phyloP scores from a whole-genome alignment of 257 asterid genomes.

The Thymus mandschuricus region DNA sequence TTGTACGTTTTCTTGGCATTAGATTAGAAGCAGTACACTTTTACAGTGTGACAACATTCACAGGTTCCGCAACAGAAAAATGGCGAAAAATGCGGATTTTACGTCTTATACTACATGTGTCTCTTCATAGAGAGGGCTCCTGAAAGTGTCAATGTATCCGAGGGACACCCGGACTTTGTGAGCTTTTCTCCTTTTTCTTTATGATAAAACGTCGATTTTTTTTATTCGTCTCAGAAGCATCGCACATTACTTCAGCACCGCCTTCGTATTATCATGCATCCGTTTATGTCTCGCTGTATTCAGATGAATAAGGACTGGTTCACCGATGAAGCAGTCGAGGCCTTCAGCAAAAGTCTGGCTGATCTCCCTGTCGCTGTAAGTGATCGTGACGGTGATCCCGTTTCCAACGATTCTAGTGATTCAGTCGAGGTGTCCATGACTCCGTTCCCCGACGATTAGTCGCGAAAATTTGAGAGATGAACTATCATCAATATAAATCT shows the following conservation, averaged over 20 bases:
- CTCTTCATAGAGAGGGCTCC: constrained; percentile 65
- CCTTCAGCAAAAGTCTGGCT: constrained; percentile 45
- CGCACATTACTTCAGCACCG: not conserved
- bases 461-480: not conserved
- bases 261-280: not conserved
- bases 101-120: constrained; percentile 50
- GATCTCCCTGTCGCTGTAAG: constrained; percentile 17
- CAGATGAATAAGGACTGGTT: constrained; percentile 73
- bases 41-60: constrained; percentile 13
- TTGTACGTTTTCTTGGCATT: constrained; percentile 9
- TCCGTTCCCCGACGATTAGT: not conserved
- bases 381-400: constrained; percentile 22
- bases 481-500: not conserved
- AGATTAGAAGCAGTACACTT: not conserved
- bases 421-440: constrained; percentile 25
- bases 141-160: constrained; percentile 47
- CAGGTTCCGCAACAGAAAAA: constrained; percentile 76
- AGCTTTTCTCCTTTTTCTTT: constrained; percentile 30
- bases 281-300: not conserved
- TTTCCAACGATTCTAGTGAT: constrained; percentile 29
- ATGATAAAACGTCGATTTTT: not conserved
- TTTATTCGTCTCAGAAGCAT: not conserved
- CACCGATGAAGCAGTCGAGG: constrained; percentile 44
- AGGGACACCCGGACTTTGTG: constrained; percentile 72
- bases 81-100: constrained; percentile 62